These are phyloP conservation scores for Trypanosoma cruzi DNA, from an alignment of 208 protist genomes.

Conservation along the genomic window DNA sequence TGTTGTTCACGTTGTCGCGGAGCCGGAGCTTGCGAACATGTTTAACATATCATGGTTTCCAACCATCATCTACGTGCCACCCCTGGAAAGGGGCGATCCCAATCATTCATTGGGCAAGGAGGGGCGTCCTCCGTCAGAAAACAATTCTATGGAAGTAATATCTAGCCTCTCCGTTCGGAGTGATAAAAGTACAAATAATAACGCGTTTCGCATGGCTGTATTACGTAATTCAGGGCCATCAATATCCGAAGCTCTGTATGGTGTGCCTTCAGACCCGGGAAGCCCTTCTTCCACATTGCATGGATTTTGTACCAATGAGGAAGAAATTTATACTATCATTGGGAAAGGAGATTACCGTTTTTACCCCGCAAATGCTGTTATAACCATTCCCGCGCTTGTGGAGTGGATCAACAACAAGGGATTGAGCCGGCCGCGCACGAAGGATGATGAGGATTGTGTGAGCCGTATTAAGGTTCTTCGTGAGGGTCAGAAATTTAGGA, in stretches of 20 bases:
- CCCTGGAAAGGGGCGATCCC: background rate
- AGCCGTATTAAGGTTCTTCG: conserved; percentile 51
- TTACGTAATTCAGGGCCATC: conserved; percentile 19
- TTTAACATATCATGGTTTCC: conserved; percentile 85
- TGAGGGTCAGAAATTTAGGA: conserved; percentile 56
- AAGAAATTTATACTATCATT: conserved; percentile 29
- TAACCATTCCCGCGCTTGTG: conserved; percentile 43
- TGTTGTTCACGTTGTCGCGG: conserved; percentile 77
- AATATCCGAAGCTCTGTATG: conserved; percentile 19
- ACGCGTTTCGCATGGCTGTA: background rate
- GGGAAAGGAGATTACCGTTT: conserved; percentile 20
- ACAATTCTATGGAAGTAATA: background rate
- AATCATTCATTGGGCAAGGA: background rate
- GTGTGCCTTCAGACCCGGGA: conserved; percentile 3
- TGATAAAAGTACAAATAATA: background rate
- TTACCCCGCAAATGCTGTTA: conserved; percentile 43
- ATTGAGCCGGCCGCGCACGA: conserved; percentile 27
- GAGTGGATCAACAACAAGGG: conserved; percentile 66
- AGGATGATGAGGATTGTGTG: conserved; percentile 44
- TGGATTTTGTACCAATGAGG: conserved; percentile 9
- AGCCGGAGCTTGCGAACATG: conserved; percentile 78
- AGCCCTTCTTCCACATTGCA: background rate
- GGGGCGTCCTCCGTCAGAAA: background rate
- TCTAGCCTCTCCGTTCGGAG: background rate
- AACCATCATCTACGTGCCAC: conserved; percentile 81